Evolutionary conservation across 352 stramenopile genomes (phyloP), one percentile per base, ranked within the genome.

Genomic region (Phytophthora ohioensis): DNA sequence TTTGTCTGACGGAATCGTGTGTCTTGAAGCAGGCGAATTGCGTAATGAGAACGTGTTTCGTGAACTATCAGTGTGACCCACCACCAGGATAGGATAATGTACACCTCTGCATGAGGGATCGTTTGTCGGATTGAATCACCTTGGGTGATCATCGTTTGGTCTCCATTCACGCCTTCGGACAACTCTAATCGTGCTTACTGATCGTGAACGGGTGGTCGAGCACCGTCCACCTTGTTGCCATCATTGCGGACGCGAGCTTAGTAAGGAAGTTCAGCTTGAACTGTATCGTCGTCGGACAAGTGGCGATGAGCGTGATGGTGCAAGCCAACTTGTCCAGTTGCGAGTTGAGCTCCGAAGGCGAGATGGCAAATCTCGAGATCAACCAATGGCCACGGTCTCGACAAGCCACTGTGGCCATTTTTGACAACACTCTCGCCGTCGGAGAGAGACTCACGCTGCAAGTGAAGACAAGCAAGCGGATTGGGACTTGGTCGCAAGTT

Each of bases 231-330:
- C 35, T 31, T 11, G 27, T 56, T 71, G 64, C 34, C 34, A 58
- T 17, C 34, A 42, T 35, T 42, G 48, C 42, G 31, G 47, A 57
- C 45, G 36, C 12, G 27, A 47, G 13, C 39, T 17, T 17, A 10
- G 10, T 27, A 27, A 27, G 21, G 21, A 27, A 27, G 21, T 1
- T 27, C 21, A 27, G 21, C 21, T 27, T 27, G 1, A 27, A 27
- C 21, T 27, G 21, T 35, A 39, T 49, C 59, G 67, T 69, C 67
- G 61, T 70, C 67, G 67, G 62, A 70, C 7, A 73, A 69, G 36
- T n/a, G 35, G 36, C 55, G 45, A 55, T 60, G 59, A 27, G 57
- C 43, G 21, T 31, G 5, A 27, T 17, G 15, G 12, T 45, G 30
- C 15, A 34, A 27, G n/a, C 21, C 21, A 47, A 45, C 43, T 42